Evolutionary conservation across 1,284 basidiomycete genomes (phyloP), one percentile per base, ranked within the genome.

Genomic region (Irpex sp.): DNA sequence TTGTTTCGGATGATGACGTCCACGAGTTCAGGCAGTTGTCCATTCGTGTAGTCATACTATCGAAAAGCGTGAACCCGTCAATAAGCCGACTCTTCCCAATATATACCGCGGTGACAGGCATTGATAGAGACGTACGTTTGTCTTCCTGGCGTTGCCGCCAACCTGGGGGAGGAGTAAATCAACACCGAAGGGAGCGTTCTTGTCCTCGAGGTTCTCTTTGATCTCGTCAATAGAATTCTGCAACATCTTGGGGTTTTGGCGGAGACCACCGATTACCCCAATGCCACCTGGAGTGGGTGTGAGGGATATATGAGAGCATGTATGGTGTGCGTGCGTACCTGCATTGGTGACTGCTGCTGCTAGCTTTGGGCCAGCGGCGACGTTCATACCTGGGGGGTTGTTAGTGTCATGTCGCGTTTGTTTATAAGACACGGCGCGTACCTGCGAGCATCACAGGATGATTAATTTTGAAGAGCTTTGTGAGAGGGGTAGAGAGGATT

Each of bases 381-480:
- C 88, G 72, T 92, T 93, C 92, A 94, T 93, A 53, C 91, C 90
- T 77, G 62, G n/a, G 47, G 21, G 26, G 1, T 7, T 51, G 33
- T 26, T 43, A 11, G 49, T 43, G 1, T n/a, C 21, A 58, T 55
- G 15, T 50, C 1, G 19, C 1, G 8, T 17, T 5, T 1, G 39
- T 11, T 15, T n/a, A 17, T 53, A 21, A 37, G 26, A 53, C 31
- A 35, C 31, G 15, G 49, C 39, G 62, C 73, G 61, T 68, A 74
- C 86, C 85, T 61, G 88, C 89, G 15, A 90, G 79, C 84, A 95
- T 87, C 74, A 95, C 84, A 33, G 94, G 94, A 75, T 95, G 92
- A 72, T 86, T 84, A 70, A 94, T 87, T 58, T 82, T 82, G 78
- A 95, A 92, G 61, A 92, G 73, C 70, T 82, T 79, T 1, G 85